Percentiles rank a stretch among this genome's conserved stretches.
These are phyloP conservation scores for Hymenoscyphus fraxineus DNA, from an alignment of 2,329 filamentous ascomycete species.

Conservation along the genomic window DNA sequence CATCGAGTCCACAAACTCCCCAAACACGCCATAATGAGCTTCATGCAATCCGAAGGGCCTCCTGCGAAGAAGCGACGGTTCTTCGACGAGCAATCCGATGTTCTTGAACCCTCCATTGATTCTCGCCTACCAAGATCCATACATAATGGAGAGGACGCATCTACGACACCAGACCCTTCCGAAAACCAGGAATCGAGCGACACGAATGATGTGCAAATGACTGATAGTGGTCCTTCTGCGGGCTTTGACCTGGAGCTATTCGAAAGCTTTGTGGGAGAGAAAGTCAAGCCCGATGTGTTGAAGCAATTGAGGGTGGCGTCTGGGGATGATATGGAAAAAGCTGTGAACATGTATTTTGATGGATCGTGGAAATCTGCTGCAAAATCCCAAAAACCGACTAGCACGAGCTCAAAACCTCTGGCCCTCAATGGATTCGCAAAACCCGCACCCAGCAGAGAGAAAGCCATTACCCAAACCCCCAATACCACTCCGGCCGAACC, in stretches of 20 bases:
- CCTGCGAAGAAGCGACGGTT: constrained; percentile 47
- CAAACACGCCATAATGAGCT: constrained; percentile 34
- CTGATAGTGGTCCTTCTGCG: constrained; percentile 27
- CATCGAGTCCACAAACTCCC: constrained; percentile 13
- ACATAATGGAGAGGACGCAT: constrained; percentile 30
- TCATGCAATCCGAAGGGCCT: constrained; percentile 40
- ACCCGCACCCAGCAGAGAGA: constrained; percentile 16
- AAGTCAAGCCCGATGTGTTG: constrained; percentile 48
- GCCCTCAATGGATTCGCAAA: constrained; percentile 29
- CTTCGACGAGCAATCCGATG: constrained; percentile 38
- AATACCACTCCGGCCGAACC: neutral
- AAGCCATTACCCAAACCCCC: constrained; percentile 6
- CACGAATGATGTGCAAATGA: constrained; percentile 9
- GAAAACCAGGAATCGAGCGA: constrained; percentile 1
- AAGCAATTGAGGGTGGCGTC: constrained; percentile 51
- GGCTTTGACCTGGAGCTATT: constrained; percentile 56
- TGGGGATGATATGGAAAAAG: constrained; percentile 55
- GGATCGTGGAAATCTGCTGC: constrained; percentile 54
- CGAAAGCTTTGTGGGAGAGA: constrained; percentile 56
- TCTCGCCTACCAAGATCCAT: constrained; percentile 18
- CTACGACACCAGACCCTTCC: neutral
- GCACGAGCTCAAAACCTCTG: constrained; percentile 17
- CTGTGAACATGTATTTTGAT: constrained; percentile 68
- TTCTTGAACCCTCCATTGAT: constrained; percentile 21
- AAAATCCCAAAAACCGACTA: constrained; percentile 3